These are phyloP conservation scores for Phytophthora colocasiae DNA, from an alignment of 352 stramenopile genomes.

Conservation along the genomic window DNA sequence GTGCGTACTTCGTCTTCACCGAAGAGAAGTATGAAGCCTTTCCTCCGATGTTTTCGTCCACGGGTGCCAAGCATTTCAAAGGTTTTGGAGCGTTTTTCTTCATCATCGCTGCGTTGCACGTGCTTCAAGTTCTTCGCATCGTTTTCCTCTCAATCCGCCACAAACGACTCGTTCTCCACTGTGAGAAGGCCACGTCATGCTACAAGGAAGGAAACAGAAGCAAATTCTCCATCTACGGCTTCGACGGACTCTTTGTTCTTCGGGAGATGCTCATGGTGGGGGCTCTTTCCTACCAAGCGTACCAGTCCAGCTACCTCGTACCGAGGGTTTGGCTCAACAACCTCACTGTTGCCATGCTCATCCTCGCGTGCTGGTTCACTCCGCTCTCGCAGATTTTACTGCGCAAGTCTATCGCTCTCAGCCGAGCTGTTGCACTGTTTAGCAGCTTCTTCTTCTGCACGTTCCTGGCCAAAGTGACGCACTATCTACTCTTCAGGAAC, in stretches of 20 bases:
- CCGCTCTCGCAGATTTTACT: slow-evolving; percentile 22
- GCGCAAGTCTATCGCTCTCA: slow-evolving; percentile 19
- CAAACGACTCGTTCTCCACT: slow-evolving; percentile 31
- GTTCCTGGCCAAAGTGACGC: slow-evolving; percentile 29
- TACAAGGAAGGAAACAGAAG: slow-evolving; percentile 4
- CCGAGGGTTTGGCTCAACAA: slow-evolving; percentile 21
- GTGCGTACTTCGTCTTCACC: slow-evolving; percentile 9
- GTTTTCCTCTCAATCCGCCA: slow-evolving; percentile 22
- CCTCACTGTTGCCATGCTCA: slow-evolving; percentile 24
- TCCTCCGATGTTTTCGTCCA: slow-evolving; percentile 22
- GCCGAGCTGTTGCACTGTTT: slow-evolving; percentile 16
- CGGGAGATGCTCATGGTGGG: slow-evolving; percentile 29
- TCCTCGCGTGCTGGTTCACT: slow-evolving; percentile 31
- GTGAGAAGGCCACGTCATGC: slow-evolving; percentile 5
- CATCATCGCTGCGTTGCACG: slow-evolving; percentile 14
- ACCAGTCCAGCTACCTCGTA: slow-evolving; percentile 29
- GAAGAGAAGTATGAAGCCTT: slow-evolving; percentile 10
- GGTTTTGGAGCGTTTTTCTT: slow-evolving; percentile 20
- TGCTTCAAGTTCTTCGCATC: slow-evolving; percentile 30
- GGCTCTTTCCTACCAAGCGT: slow-evolving; percentile 32
- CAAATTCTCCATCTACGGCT: slow-evolving; percentile 4
- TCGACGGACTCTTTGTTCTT: slow-evolving; percentile 17
- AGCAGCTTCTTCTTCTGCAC: slow-evolving; percentile 29
- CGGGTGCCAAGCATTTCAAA: slow-evolving; percentile 26
- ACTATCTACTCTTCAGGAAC: slow-evolving; percentile 12